Percentiles rank a stretch among this genome's conserved stretches.
phyloP scores from a whole-genome alignment of 2,329 filamentous ascomycete genomes.

The Orbilia blumenaviensis region DNA sequence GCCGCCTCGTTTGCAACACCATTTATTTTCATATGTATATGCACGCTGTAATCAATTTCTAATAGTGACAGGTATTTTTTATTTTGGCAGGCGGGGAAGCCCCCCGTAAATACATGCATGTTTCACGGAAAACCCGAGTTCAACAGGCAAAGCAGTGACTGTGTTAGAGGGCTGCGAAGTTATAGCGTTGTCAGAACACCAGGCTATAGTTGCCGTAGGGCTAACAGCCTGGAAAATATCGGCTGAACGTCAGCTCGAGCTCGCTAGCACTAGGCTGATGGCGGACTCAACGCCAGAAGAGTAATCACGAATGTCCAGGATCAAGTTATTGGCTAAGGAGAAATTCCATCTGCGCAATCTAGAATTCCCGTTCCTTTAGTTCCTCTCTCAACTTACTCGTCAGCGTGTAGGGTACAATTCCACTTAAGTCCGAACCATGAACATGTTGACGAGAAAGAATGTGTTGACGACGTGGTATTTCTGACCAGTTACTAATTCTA shows the following conservation, averaged over 20 bases:
- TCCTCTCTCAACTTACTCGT: too few species aligned
- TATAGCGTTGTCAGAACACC: neutral
- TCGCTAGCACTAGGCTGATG: neutral
- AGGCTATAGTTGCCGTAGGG: neutral
- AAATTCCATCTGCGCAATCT: too few species aligned
- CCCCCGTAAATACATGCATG: neutral
- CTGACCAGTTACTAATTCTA: neutral
- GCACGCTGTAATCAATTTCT: neutral
- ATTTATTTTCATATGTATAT: neutral
- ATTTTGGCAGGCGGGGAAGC: neutral
- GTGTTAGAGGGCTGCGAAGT: neutral
- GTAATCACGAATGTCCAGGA: too few species aligned
- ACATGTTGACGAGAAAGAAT: too few species aligned
- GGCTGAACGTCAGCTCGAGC: neutral
- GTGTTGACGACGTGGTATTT: neutral
- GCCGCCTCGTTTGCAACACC: too few species aligned
- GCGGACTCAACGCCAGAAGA: too few species aligned
- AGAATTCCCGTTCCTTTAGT: too few species aligned
- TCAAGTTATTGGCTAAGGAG: too few species aligned
- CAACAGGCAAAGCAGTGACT: neutral
- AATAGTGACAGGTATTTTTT: neutral
- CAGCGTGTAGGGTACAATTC: too few species aligned
- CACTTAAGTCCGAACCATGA: too few species aligned
- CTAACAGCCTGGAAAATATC: neutral
- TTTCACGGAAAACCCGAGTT: neutral